Conservation (phyloP, 208 protist species). For the Leishmania lainsoni region DNA sequence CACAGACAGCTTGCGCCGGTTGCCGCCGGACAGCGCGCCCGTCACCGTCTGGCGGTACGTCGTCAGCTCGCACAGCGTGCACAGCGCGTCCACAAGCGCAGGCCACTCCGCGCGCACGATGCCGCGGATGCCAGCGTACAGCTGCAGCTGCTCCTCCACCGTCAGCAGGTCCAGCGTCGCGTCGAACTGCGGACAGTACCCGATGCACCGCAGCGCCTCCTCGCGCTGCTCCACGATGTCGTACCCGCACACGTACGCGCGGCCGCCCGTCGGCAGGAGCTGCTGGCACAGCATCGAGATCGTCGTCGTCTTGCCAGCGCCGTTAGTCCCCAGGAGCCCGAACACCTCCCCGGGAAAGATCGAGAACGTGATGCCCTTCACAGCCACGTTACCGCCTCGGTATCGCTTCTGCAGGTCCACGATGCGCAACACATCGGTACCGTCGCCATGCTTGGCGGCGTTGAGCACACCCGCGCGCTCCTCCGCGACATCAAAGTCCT, state of each 20-base stretch:
- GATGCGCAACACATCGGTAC: conserved; percentile 18
- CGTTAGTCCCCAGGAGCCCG: conserved; percentile 90
- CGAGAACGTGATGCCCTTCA: conserved; percentile 68
- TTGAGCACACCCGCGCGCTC: conserved; percentile 38
- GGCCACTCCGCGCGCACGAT: conserved; percentile 36
- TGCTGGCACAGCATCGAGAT: conserved; percentile 86
- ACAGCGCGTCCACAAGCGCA: conserved; percentile 35
- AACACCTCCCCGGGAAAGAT: conserved; percentile 80
- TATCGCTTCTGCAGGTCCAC: conserved; percentile 40
- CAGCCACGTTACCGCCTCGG: conserved; percentile 40
- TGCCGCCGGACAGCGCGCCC: conserved; percentile 54
- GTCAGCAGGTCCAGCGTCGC: conserved; percentile 92
- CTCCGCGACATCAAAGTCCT: conserved; percentile 49
- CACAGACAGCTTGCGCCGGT: conserved; percentile 74
- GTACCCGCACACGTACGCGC: conserved; percentile 54
- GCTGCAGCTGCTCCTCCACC: conserved; percentile 88
- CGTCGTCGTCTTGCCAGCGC: conserved; percentile 90
- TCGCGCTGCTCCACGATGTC: conserved; percentile 55
- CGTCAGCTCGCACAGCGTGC: conserved; percentile 38
- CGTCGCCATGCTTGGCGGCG: not conserved
- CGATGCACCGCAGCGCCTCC: conserved; percentile 70
- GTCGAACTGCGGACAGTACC: conserved; percentile 97
- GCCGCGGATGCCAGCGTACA: conserved; percentile 41
- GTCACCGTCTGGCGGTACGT: conserved; percentile 38
- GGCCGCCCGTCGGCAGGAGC: conserved; percentile 68